These are phyloP conservation scores for Hortaea werneckii DNA, from an alignment of 2,329 filamentous ascomycete genomes.

Conservation along the genomic window DNA sequence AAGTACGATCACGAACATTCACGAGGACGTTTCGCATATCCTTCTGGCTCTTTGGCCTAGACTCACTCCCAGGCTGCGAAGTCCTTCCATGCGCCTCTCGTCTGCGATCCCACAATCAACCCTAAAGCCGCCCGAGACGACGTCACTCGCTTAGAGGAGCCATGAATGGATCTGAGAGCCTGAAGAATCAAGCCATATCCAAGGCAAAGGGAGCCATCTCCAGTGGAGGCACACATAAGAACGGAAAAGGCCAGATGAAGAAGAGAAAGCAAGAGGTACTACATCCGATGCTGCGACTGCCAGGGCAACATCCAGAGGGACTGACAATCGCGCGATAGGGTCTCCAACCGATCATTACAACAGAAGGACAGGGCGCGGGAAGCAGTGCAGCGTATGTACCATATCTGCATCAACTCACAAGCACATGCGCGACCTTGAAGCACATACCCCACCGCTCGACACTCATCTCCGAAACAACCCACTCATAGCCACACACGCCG, in stretches of 20 bases:
- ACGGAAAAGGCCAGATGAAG: constrained; percentile 52
- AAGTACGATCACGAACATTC: too few relatives aligned
- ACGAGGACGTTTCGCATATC: too few relatives aligned
- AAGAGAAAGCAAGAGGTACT: constrained; percentile 56
- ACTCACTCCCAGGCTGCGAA: neutral
- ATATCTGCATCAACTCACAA: too few relatives aligned
- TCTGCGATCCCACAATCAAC: neutral
- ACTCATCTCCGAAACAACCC: too few relatives aligned
- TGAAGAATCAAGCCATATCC: constrained; percentile 55
- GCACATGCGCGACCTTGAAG: too few relatives aligned
- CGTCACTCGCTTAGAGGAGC: neutral
- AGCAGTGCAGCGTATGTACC: too few relatives aligned
- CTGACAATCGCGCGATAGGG: constrained; percentile 30
- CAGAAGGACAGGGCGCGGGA: constrained; percentile 49
- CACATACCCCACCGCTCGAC: too few relatives aligned
- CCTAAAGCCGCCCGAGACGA: neutral
- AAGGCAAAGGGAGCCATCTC: constrained; percentile 58
- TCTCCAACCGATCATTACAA: constrained; percentile 60
- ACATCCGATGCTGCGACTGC: too few relatives aligned
- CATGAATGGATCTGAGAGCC: constrained; percentile 52
- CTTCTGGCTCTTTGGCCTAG: too few relatives aligned
- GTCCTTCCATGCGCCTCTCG: neutral
- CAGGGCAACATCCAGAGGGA: too few relatives aligned
- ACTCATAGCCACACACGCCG: too few relatives aligned
- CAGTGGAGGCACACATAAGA: constrained; percentile 38